phyloP scores from a whole-genome alignment of 495 filamentous ascomycete species.

The Endocarpon pusillum region DNA sequence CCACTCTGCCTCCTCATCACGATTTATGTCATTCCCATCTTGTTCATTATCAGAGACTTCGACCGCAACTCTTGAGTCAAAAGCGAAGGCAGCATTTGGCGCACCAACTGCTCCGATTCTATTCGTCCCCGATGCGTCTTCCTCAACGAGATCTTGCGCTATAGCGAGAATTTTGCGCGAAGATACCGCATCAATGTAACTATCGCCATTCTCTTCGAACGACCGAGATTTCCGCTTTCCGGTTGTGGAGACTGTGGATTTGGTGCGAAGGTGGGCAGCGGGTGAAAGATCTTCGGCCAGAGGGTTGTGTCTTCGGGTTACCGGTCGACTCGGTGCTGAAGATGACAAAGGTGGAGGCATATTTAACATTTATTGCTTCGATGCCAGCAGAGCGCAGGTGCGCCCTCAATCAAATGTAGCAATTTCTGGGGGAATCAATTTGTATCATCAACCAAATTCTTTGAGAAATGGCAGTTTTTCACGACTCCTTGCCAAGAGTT shows the following conservation, averaged over 20 bases:
- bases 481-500: too few relatives aligned
- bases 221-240: constrained; percentile 36
- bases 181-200: constrained; percentile 68
- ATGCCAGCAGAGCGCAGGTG: too few relatives aligned
- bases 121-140: constrained; percentile 39
- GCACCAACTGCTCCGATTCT: constrained; percentile 17
- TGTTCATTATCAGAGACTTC: constrained; percentile 42
- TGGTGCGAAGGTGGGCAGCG: constrained; percentile 40
- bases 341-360: too few relatives aligned
- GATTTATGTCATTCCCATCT: constrained; percentile 35
- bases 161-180: constrained; percentile 79
- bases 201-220: constrained; percentile 41
- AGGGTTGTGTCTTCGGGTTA: constrained; percentile 49
- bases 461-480: too few relatives aligned
- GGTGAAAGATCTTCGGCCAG: constrained; percentile 55
- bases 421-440: too few relatives aligned
- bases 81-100: constrained; percentile 45
- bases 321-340: too few relatives aligned
- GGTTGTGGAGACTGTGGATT: constrained; percentile 31
- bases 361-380: too few relatives aligned
- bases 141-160: constrained; percentile 65
- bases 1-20: constrained; percentile 41
- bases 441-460: too few relatives aligned
- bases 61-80: constrained; percentile 39
- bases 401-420: too few relatives aligned